These are phyloP conservation scores for Lyophyllum decastes DNA, from an alignment of 768 basidiomycete genomes.

Conservation along the genomic window DNA sequence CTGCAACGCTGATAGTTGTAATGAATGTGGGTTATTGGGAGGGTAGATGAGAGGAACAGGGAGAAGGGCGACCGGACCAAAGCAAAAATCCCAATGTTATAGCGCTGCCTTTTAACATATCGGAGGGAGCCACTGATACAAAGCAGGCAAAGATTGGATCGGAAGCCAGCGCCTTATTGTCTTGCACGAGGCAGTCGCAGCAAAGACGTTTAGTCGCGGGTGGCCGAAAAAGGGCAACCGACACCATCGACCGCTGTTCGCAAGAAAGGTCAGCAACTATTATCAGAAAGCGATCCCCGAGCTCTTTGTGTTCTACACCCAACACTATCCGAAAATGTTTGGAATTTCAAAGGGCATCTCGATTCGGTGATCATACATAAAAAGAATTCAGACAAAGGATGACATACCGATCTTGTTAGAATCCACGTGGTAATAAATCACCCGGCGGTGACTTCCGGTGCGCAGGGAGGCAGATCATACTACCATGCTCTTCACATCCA, in stretches of 20 bases:
- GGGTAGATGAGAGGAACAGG: slow-evolving; percentile 19
- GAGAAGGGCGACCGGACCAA: slow-evolving; percentile 13
- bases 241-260: neutral
- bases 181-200: slow-evolving; percentile 2
- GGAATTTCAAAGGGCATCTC: slow-evolving; percentile 11
- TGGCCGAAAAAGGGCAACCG: slow-evolving; percentile 14
- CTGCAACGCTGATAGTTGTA: slow-evolving; percentile 25
- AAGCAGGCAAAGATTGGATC: slow-evolving; percentile 12
- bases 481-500: slow-evolving; percentile 2
- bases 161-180: slow-evolving; percentile 20
- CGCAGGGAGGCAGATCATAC: neutral
- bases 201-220: slow-evolving; percentile 5
- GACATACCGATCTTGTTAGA: slow-evolving; percentile 22
- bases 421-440: slow-evolving; percentile 16
- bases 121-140: slow-evolving; percentile 13
- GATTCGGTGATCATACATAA: slow-evolving; percentile 11
- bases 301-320: slow-evolving; percentile 12
- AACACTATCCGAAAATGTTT: slow-evolving; percentile 1
- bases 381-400: slow-evolving; percentile 18
- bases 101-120: slow-evolving; percentile 15
- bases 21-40: slow-evolving; percentile 17
- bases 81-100: slow-evolving; percentile 7
- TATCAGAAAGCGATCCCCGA: slow-evolving; percentile 7
- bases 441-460: neutral
- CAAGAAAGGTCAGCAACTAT: slow-evolving; percentile 3